Conservation (phyloP, 371 early-diverging fungal genomes). For the Mortierella sp. region DNA sequence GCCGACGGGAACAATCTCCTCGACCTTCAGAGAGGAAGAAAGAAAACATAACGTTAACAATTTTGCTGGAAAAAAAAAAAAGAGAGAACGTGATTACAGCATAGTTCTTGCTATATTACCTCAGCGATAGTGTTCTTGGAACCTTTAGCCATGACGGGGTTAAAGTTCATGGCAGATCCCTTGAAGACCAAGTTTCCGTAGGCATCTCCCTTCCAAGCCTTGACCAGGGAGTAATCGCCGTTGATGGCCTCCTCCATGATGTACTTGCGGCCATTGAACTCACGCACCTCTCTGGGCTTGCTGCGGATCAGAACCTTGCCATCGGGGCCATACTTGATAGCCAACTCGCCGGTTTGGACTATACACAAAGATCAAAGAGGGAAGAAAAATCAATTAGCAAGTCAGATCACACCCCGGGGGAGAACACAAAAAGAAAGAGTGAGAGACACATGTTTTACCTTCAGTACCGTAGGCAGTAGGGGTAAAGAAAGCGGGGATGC, state of each 20-base stretch:
- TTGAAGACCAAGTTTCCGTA: slow-evolving; percentile 76
- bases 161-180: slow-evolving; percentile 76
- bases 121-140: slow-evolving; percentile 75
- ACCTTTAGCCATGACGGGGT: slow-evolving; percentile 71
- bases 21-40: no score
- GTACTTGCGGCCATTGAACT: slow-evolving; percentile 69
- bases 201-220: slow-evolving; percentile 82
- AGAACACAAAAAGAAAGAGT: no score
- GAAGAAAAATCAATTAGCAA: no score
- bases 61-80: no score
- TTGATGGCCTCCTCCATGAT: slow-evolving; percentile 77
- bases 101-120: slow-evolving; percentile 5
- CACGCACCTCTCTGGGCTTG: slow-evolving; percentile 65
- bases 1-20: slow-evolving; percentile 79
- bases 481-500: slow-evolving; percentile 79
- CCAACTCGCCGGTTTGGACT: slow-evolving; percentile 57
- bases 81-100: no score
- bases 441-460: slow-evolving; percentile 26
- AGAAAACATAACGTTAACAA: no score
- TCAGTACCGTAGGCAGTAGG: slow-evolving; percentile 77
- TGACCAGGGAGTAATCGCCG: slow-evolving; percentile 76
- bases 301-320: slow-evolving; percentile 60
- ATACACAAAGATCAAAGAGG: neutral
- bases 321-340: slow-evolving; percentile 67
- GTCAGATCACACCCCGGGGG: no score